Evolutionary conservation across 371 early-diverging fungal genomes (phyloP), one percentile per base, ranked within the genome.

Genomic region (Phascolomyces articulosus): DNA sequence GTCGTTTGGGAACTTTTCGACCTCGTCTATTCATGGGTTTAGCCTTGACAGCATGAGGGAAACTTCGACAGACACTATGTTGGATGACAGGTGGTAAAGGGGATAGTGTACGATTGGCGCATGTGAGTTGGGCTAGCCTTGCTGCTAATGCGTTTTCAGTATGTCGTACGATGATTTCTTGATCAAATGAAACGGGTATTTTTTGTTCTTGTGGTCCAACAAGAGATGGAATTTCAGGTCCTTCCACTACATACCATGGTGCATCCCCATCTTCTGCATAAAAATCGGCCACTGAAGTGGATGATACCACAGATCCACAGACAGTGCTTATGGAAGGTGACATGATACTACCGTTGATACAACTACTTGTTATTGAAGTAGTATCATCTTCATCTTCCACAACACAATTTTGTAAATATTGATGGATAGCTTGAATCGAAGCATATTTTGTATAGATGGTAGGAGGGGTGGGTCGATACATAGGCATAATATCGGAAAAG

Each of bases 41-140:
- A 3, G 63, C 66, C 28, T 62, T 77, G 40, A 53, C 72, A 71
- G 68, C 73, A 68, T 74, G 71, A 0, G 88, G 88, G 2, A 79
- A 72, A 48, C 94, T 86, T 29, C 96, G 85, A 71, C 88, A 93
- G 0, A 94, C 86, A 31, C 86, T 85, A 70, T 96, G 91, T 57
- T 87, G 88, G 38, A 93, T 73, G 6, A 85, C 79, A 18, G 90
- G 91, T 2, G 94, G 88, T 29, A 86, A 86, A 1, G 95, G 93
- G 11, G 93, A 90, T 38, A 96, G 85, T 38, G 96, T 95, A 71
- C 92, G 95, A 68, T 95, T 89, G 63, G 89, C 81, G 54, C 76
- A 82, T 75, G 92, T 87, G 64, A 96, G 73, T 57, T 87, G 87
- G 0, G 95, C 93, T 38, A 96, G 78, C 66, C 93, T 91, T 6